Base-by-base conservation (phyloP, 2,329 filamentous ascomycete species). In the Amphichorda felina region DNA sequence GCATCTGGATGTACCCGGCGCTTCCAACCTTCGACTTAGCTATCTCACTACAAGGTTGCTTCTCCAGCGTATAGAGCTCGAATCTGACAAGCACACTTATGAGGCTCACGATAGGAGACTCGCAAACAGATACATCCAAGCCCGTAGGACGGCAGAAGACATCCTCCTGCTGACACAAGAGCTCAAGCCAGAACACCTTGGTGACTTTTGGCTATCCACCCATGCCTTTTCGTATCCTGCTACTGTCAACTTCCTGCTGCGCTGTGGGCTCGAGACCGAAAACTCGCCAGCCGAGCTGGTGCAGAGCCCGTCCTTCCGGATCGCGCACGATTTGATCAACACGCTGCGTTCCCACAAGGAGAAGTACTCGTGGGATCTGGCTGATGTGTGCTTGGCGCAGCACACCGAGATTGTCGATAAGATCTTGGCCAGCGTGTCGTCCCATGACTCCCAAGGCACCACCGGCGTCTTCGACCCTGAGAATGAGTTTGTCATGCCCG, bases 121-220 rank as follows among this genome's bases (percentile, higher is more conserved):
- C 13, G 35, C 50, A 3, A 51, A 50, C 33, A 47, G 49, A 3
- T 61, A 65, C 37, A 54, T 61, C 11, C 54, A 63, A 33, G 61
- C 63, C 1, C 56, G 64, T 2, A 48, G 59, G 9, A 60, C 61
- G 0, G 61, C 64, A 0, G 66, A 71, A 38, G 64, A 70, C 2
- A 68, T 72, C 13, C 55, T 70, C 0, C 50, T 62, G 4, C 44
- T 71, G 3, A 54, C 64, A 0, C 64, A 66, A 30, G 66, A 69
- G 31, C 46, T 72, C 0, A 49, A 56, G 4, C 52, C 55, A 4
- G 36, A 51, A 2, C 63, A 69, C 13, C 49, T 70, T 0, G 50
- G 54, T 3, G 68, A 64, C 33, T 72, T 69, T 38, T 72, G 67
- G 66, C 50, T 70, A 2, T 58, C 68, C 0, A 54, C 63, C 3